These are phyloP conservation scores for Carex pumila DNA, from an alignment of 176 grass and related monocot genomes.

Conservation along the genomic window DNA sequence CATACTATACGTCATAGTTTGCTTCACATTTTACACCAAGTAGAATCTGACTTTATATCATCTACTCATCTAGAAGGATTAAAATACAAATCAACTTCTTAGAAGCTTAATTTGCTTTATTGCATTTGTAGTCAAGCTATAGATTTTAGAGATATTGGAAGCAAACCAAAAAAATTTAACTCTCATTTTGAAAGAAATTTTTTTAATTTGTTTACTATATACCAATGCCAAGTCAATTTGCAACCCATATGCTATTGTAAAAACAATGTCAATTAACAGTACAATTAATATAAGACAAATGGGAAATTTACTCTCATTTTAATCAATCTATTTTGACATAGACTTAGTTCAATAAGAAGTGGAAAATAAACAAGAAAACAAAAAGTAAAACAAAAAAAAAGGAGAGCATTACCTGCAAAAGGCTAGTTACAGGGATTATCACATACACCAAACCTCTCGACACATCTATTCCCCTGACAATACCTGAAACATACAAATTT, in stretches of 20 bases:
- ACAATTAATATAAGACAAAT: background rate
- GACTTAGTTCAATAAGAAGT: background rate
- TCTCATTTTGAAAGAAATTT: too few species aligned
- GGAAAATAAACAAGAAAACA: background rate
- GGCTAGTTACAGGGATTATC: conserved; percentile 60
- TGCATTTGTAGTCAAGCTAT: too few species aligned
- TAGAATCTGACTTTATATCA: background rate
- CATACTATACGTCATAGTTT: background rate
- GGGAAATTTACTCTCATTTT: background rate
- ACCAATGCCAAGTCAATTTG: too few species aligned
- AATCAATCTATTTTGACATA: background rate
- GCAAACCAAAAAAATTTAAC: too few species aligned
- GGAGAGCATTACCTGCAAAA: conserved; percentile 51
- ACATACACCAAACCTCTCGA: conserved; percentile 58
- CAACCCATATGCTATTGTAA: too few species aligned
- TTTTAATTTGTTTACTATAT: too few species aligned
- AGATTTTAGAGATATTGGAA: too few species aligned
- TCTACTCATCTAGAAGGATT: background rate
- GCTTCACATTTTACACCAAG: background rate
- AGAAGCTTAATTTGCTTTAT: background rate
- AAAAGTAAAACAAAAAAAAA: background rate
- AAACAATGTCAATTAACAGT: too few species aligned
- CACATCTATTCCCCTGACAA: conserved; percentile 61
- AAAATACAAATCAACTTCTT: background rate
- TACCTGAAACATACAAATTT: conserved; percentile 66